Base-by-base conservation (phyloP, 2,329 filamentous ascomycete species). In the Amauroascus verrucosus region DNA sequence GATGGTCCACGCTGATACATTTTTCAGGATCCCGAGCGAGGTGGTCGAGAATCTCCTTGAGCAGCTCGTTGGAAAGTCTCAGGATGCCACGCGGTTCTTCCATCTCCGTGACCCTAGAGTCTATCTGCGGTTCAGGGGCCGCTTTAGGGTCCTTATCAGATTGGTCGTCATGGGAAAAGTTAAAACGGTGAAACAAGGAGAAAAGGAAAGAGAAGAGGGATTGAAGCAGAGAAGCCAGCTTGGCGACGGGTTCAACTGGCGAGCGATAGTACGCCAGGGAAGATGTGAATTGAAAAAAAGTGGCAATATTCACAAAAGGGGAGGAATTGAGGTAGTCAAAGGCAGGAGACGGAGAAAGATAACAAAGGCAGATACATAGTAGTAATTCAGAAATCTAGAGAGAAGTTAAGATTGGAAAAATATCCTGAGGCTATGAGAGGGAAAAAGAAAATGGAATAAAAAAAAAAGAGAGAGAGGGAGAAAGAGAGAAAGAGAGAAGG, bases 11-110 rank as follows among this genome's bases (percentile, higher is more conserved):
- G 38, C 68, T 72, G 54, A 78, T 69, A 37, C 71, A 70, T 59
- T 71, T 75, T 47, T 77, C 73, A n/a, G 73, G 70, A 54, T 78
- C 50, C n/a, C 72, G 70, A 52, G 74, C 73, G 58, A 79, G 72
- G 58, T 75, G 68, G 60, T 77, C 74, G 58, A 79, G 68, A 24
- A 78, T 75, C 53, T 72, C 70, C 55, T 69, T 70, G 40, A 78
- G 66, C 48, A 78, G 65, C 61, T 78, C 76, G 59, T 75, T 75
- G 56, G 74, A 74, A 16, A 65, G 56, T 28, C 49, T 54, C 38
- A 61, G 51, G 24, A 64, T 56, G 35, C 56, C 52, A 18, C 41
- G 43, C 37, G 57, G 60, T 45, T 57, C 52, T 45, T 59, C 55
- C 62, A 63, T 63, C 38, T 38, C 53, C 9, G 16, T 47, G 37